phyloP scores from a whole-genome alignment of 164 flowering plant genomes.

The Stephania cephalantha region DNA sequence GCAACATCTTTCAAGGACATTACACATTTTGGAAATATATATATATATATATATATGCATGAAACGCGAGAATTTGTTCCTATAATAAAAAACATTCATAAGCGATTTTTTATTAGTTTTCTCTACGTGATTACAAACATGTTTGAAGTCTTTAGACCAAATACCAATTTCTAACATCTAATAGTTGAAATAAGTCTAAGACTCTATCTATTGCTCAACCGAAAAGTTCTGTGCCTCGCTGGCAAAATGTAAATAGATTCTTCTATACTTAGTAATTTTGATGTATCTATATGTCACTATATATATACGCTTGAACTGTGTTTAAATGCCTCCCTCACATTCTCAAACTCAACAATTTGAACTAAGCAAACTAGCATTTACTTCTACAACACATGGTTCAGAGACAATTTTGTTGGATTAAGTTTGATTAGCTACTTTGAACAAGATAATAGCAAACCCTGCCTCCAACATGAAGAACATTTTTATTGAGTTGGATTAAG shows the following conservation, averaged over 20 bases:
- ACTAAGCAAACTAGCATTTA: background rate
- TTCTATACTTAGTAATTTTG: background rate
- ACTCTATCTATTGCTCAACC: background rate
- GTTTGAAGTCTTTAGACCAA: too few species aligned
- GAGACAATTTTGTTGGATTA: background rate
- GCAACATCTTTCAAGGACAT: background rate
- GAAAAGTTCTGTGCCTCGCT: too few species aligned
- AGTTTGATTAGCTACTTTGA: background rate
- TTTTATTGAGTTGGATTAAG: background rate
- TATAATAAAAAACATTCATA: too few species aligned
- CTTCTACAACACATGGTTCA: background rate
- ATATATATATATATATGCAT: background rate
- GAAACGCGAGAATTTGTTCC: too few species aligned
- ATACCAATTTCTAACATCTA: too few species aligned
- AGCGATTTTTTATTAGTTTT: too few species aligned
- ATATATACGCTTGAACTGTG: background rate
- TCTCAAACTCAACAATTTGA: background rate
- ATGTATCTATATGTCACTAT: background rate
- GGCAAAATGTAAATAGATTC: too few species aligned
- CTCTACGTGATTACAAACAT: too few species aligned
- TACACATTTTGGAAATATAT: background rate
- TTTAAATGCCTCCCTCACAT: background rate
- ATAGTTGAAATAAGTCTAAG: background rate
- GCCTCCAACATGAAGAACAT: background rate
- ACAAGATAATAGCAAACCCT: background rate